Conservation (phyloP, 352 stramenopile species). For the Lagenidium giganteum region DNA sequence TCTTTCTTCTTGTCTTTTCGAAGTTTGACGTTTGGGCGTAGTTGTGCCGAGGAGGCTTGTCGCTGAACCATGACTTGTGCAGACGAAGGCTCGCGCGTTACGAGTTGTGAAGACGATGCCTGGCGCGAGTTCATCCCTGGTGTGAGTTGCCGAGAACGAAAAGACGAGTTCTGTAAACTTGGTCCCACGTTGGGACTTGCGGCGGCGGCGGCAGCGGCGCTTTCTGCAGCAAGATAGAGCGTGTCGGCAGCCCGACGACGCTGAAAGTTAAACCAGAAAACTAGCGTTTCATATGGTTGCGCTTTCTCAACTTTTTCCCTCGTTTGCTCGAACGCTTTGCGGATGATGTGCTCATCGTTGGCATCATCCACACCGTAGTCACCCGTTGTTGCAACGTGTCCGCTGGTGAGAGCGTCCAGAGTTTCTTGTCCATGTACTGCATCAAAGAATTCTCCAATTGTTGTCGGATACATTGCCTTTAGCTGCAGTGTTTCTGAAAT, state of each 20-base stretch:
- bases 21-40: no score
- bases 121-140: no score
- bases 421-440: conserved; percentile 46
- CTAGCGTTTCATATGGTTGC: conserved; percentile 47
- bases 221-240: conserved; percentile 7
- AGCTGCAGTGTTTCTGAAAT: conserved; percentile 50
- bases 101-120: no score
- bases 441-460: conserved; percentile 50
- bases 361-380: conserved; percentile 33
- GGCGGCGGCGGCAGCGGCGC: neutral
- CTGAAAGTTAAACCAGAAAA: conserved; percentile 73
- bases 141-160: no score
- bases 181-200: no score
- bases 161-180: no score
- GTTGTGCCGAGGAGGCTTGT: no score
- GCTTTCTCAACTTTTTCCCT: conserved; percentile 33
- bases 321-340: conserved; percentile 20
- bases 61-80: no score
- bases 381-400: conserved; percentile 42
- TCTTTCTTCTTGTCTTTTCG: conserved; percentile 72
- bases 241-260: conserved; percentile 36
- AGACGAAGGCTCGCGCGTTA: no score
- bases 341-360: conserved; percentile 33
- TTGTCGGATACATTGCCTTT: conserved; percentile 55
- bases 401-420: conserved; percentile 48